Percentiles rank a stretch among this genome's conserved stretches.
These are phyloP conservation scores for Leucaena leucocephala DNA, from an alignment of 306 rosid genomes.

Conservation along the genomic window DNA sequence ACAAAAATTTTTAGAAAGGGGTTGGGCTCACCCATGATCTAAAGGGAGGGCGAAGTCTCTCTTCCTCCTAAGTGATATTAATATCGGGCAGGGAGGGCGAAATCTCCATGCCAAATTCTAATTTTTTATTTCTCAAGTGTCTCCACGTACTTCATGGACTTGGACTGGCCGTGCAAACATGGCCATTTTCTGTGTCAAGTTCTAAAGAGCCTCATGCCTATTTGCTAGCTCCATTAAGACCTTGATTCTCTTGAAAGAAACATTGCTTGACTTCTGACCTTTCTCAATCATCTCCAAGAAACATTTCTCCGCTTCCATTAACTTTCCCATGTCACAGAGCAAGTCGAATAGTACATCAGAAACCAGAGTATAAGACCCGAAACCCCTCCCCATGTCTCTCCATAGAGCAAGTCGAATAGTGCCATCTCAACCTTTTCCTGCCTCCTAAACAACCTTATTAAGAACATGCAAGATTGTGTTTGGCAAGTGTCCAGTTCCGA, in stretches of 20 bases:
- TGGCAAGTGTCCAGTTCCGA: slow-evolving; percentile 63
- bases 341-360: slow-evolving; percentile 88
- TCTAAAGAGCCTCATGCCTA: slow-evolving; percentile 64
- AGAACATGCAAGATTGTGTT: slow-evolving; percentile 92
- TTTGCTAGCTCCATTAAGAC: slow-evolving; percentile 88
- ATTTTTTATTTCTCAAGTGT: slow-evolving; percentile 8
- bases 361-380: slow-evolving; percentile 76
- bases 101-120: too few relatives aligned
- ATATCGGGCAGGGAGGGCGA: too few relatives aligned
- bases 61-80: too few relatives aligned
- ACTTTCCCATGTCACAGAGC: slow-evolving; percentile 83
- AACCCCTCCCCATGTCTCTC: slow-evolving; percentile 93
- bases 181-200: slow-evolving; percentile 70
- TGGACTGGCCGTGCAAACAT: slow-evolving; percentile 45
- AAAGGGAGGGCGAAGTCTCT: too few relatives aligned
- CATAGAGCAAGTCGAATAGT: too few relatives aligned
- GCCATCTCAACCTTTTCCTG: slow-evolving; percentile 87
- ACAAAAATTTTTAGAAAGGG: too few relatives aligned
- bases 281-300: slow-evolving; percentile 87
- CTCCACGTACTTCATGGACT: slow-evolving; percentile 38
- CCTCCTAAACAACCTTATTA: slow-evolving; percentile 70
- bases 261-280: slow-evolving; percentile 82
- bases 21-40: too few relatives aligned
- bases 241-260: slow-evolving; percentile 79
- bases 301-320: slow-evolving; percentile 78